Evolutionary conservation across 495 filamentous ascomycete genomes (phyloP), one percentile per base, ranked within the genome.

Genomic region (Rostrohypoxylon terebratum): DNA sequence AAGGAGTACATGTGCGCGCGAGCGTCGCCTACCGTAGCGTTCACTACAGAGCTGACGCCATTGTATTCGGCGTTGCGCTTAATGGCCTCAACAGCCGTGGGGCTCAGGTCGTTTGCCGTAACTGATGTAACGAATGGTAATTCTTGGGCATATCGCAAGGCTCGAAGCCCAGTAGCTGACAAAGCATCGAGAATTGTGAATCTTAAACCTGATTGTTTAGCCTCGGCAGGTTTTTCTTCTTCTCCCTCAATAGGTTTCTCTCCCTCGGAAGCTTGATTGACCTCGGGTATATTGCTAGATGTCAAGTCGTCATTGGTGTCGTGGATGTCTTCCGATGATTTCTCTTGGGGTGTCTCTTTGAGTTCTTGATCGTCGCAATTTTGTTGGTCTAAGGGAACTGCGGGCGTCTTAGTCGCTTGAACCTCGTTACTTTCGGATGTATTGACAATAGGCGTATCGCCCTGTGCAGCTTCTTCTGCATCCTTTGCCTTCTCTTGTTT

Each of bases 161-260:
- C 96, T 61, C 96, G 92, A 14, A 99, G 87, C 13, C 96, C 96
- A 21, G 95, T 97, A 13, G 96, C 96, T 10, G 96, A 98, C 25
- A 99, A 87, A 3, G 96, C 96, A 80, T 99, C 96, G 16, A 99
- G 90, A 44, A 99, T 95, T 3, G 87, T 90, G 73, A 98, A 96
- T 48, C 76, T 80, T 25, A 76, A 75, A 4, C 55, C 55, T 4
- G 55, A 58, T 51, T 16, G 69, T 47, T 63, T 65, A 31, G 55
- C 63, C 40, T 77, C 53, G 54, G 68, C 69, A 38, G 66, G 11
- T 21, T 76, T 67, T 8, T 55, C 20, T 11, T 59, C 76, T 70
- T 77, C 71, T 66, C 60, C 72, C 58, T 54, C 64, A 4, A 48
- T 54, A 13, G 62, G 8, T 66, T 64, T 69, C 36, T 4, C 4